phyloP scores from a whole-genome alignment of 2,329 filamentous ascomycete species.

The Clarireedia sp. region DNA sequence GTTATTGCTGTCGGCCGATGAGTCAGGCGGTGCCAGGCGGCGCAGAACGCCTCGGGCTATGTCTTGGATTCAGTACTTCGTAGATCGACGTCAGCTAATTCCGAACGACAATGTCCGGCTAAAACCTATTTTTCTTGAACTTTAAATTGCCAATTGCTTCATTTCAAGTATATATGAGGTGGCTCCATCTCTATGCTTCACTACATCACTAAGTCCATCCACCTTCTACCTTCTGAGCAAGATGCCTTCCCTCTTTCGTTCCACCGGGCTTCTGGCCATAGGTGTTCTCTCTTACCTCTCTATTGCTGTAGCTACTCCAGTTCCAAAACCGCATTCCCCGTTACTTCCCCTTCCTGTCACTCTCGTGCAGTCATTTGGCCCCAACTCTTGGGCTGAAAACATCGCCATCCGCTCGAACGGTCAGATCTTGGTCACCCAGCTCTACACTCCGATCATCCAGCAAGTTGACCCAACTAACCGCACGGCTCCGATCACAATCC shows the following conservation, averaged over 20 bases:
- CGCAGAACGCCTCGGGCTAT: not conserved
- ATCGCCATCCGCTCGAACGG: conserved; percentile 31
- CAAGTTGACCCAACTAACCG: conserved; percentile 27
- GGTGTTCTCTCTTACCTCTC: not conserved
- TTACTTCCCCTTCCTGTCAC: conserved; percentile 12
- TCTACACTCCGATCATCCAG: conserved; percentile 29
- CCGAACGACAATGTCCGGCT: not conserved
- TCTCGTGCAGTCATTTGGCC: conserved; percentile 3
- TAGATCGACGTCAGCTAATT: not conserved
- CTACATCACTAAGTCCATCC: not conserved
- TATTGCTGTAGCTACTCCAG: not conserved
- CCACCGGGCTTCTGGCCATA: not conserved
- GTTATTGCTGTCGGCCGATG: not conserved
- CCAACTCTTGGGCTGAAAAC: conserved; percentile 28
- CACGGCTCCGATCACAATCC: conserved; percentile 14
- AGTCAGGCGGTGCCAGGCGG: not conserved
- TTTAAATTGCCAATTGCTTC: no score
- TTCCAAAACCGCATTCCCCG: not conserved
- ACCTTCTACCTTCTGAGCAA: not conserved
- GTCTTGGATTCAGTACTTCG: not conserved
- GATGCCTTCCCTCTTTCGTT: not conserved
- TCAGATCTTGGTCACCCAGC: conserved; percentile 28
- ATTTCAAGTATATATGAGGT: no score
- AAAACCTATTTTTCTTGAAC: not conserved
- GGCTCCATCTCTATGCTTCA: no score